Evolutionary conservation across 495 filamentous ascomycete genomes (phyloP).

Genomic region (Lophiotrema nucula): DNA sequence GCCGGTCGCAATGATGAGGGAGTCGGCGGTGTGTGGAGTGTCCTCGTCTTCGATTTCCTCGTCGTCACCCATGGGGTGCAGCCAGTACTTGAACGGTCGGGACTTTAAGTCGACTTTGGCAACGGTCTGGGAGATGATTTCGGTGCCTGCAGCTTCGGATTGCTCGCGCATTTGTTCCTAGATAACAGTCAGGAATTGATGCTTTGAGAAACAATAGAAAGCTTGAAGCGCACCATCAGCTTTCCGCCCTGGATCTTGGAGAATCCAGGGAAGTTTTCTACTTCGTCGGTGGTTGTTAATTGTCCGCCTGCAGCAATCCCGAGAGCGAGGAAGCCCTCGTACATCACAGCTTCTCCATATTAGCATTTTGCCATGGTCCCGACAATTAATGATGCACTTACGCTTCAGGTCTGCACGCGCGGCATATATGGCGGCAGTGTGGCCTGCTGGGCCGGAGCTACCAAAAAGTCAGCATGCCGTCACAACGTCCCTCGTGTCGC

Average conservation of each 20-base stretch:
- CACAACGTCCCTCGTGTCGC: neutral
- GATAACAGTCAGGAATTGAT: neutral
- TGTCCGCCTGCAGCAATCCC: slow-evolving; percentile 95
- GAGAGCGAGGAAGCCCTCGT: slow-evolving; percentile 96
- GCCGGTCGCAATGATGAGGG: slow-evolving; percentile 92
- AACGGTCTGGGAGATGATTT: slow-evolving; percentile 90
- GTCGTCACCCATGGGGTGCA: slow-evolving; percentile 68
- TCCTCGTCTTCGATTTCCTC: slow-evolving; percentile 54
- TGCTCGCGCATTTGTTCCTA: slow-evolving; percentile 89
- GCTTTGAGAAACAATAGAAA: too few species aligned
- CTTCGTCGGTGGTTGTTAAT: slow-evolving; percentile 94
- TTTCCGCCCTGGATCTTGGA: slow-evolving; percentile 77
- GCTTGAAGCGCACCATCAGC: slow-evolving; percentile 73
- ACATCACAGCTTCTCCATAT: slow-evolving; percentile 66
- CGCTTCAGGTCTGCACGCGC: slow-evolving; percentile 86
- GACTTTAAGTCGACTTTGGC: slow-evolving; percentile 79
- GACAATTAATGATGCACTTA: slow-evolving; percentile 31
- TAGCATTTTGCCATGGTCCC: slow-evolving; percentile 1
- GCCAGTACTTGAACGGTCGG: slow-evolving; percentile 88
- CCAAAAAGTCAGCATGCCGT: slow-evolving; percentile 35
- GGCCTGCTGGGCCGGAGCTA: slow-evolving; percentile 94
- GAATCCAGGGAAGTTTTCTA: slow-evolving; percentile 98
- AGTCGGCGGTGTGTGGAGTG: slow-evolving; percentile 68
- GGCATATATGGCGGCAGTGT: slow-evolving; percentile 95
- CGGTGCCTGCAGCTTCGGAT: slow-evolving; percentile 85